These are phyloP conservation scores for Silene noctiflora DNA, from an alignment of 179 eudicot genomes.

Conservation along the genomic window DNA sequence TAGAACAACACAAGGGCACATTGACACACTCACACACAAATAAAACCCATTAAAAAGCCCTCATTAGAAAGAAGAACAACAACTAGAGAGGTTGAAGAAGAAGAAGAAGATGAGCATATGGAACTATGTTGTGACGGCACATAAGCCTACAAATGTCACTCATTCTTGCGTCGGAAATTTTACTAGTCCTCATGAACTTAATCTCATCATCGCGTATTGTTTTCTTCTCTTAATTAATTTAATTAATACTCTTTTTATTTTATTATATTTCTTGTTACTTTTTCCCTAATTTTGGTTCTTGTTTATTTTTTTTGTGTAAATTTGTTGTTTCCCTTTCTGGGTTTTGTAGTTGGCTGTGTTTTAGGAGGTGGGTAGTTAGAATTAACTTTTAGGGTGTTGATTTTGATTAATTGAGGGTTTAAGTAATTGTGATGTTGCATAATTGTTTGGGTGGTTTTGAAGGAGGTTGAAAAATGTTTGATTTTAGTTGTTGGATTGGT, in stretches of 20 bases:
- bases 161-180: conserved; percentile 97
- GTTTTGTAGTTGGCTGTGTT: background rate
- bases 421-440: background rate
- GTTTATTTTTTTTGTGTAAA: background rate
- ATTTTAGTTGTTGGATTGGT: background rate
- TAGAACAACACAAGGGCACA: too few species aligned
- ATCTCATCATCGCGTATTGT: conserved; percentile 79
- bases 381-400: background rate
- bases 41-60: too few species aligned
- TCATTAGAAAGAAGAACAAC: too few species aligned
- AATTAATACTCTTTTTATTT: too few species aligned
- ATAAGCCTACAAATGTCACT: conserved; percentile 95
- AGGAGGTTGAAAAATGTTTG: background rate
- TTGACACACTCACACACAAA: too few species aligned
- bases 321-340: background rate
- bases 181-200: conserved; percentile 85
- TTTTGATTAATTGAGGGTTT: background rate
- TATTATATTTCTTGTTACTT: conserved; percentile 13
- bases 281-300: background rate
- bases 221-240: background rate
- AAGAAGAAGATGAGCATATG: conserved; percentile 62
- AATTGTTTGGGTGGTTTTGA: background rate
- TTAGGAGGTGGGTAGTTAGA: conserved; percentile 4
- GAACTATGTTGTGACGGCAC: conserved; percentile 96
- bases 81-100: background rate